These are phyloP conservation scores for Scedosporium boydii DNA, from an alignment of 2,329 filamentous ascomycete genomes.

Conservation along the genomic window DNA sequence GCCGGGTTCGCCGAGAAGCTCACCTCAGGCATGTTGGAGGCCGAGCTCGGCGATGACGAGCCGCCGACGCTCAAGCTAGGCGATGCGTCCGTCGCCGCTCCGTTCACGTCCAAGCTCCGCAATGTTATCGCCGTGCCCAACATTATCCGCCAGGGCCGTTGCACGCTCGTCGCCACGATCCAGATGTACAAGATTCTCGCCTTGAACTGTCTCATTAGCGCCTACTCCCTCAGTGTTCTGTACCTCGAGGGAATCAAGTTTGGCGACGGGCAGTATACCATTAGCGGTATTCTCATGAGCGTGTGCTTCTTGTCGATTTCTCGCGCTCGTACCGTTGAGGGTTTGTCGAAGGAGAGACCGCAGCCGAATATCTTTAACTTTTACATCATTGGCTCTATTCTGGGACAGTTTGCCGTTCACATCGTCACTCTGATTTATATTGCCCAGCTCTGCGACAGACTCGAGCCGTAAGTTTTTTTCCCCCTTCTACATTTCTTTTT, in stretches of 20 bases:
- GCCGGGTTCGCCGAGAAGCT: conserved; percentile 78
- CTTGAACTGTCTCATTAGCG: conserved; percentile 93
- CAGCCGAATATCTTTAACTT: conserved; percentile 99
- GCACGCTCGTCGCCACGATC: conserved; percentile 94
- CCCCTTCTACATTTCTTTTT: background rate
- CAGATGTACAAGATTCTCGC: conserved; percentile 99
- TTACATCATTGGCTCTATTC: conserved; percentile 95
- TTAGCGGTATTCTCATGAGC: conserved; percentile 99
- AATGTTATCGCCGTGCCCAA: conserved; percentile 97
- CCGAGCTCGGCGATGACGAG: conserved; percentile 78
- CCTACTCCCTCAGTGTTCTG: conserved; percentile 91
- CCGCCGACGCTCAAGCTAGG: conserved; percentile 94
- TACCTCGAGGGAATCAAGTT: conserved; percentile 99
- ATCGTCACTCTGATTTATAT: conserved; percentile 92
- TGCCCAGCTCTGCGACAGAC: conserved; percentile 73
- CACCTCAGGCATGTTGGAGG: conserved; percentile 79
- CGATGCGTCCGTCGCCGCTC: conserved; percentile 92
- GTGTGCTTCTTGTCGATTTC: conserved; percentile 98
- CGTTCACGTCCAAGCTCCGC: conserved; percentile 94
- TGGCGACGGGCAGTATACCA: conserved; percentile 94
- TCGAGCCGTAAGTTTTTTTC: conserved; percentile 64
- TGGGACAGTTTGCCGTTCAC: conserved; percentile 94
- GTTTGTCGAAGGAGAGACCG: conserved; percentile 89
- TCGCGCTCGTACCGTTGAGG: conserved; percentile 91
- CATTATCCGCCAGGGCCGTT: conserved; percentile 94